A percentile compares a stretch with the other conserved stretches of the same genome.
These are phyloP conservation scores for Hypholoma fasciculare DNA, from an alignment of 768 basidiomycete genomes.

Conservation along the genomic window DNA sequence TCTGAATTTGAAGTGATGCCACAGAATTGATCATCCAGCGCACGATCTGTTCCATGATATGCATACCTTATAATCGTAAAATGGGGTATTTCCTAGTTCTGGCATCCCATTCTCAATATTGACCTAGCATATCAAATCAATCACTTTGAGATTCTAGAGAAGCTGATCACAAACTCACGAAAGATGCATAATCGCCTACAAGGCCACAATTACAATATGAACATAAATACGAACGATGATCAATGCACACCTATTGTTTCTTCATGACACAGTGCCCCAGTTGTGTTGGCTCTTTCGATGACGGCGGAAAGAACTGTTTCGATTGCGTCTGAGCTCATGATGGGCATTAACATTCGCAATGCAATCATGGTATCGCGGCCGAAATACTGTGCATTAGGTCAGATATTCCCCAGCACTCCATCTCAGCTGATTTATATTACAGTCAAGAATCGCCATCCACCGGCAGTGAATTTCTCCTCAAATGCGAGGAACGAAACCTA, in stretches of 20 bases:
- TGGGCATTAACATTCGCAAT: slow-evolving; percentile 39
- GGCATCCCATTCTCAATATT: slow-evolving; percentile 37
- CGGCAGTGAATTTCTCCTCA: slow-evolving; percentile 38
- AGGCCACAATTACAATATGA: neutral
- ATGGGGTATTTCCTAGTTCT: slow-evolving; percentile 38
- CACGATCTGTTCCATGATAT: neutral
- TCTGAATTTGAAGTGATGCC: too few relatives aligned
- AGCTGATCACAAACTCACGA: slow-evolving; percentile 17
- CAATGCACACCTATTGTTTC: slow-evolving; percentile 32
- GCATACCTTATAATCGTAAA: slow-evolving; percentile 36
- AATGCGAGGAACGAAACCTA: slow-evolving; percentile 41
- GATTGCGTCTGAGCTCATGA: slow-evolving; percentile 36
- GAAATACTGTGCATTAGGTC: slow-evolving; percentile 22
- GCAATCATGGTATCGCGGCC: slow-evolving; percentile 44
- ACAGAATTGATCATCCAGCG: slow-evolving; percentile 30
- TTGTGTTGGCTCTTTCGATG: slow-evolving; percentile 39
- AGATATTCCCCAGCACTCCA: neutral
- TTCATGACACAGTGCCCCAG: slow-evolving; percentile 44
- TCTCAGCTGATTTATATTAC: slow-evolving; percentile 12
- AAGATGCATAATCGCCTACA: slow-evolving; percentile 38
- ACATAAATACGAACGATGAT: neutral
- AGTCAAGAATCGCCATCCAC: slow-evolving; percentile 47
- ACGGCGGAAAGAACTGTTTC: slow-evolving; percentile 46
- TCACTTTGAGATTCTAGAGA: too few relatives aligned
- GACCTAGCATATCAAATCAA: slow-evolving; percentile 15